Evolutionary conservation across 2,329 filamentous ascomycete genomes (phyloP).

Genomic region (Ophiostoma sp.): DNA sequence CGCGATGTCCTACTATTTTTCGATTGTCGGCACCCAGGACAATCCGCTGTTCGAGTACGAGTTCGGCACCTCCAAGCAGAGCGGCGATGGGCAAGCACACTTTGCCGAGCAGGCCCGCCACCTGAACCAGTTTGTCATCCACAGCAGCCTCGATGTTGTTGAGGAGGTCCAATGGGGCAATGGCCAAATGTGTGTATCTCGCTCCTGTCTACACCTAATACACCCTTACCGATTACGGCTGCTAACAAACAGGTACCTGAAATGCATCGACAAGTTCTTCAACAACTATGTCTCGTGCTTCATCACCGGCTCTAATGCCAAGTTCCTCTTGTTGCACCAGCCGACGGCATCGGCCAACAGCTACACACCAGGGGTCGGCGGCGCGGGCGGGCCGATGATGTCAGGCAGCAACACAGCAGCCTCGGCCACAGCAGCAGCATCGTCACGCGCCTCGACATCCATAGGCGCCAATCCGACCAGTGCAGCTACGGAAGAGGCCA

Average conservation of each 20-base stretch:
- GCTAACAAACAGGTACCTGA: slow-evolving; percentile 66
- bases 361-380: slow-evolving; percentile 25
- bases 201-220: background rate
- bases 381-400: slow-evolving; percentile 14
- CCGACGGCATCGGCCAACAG: slow-evolving; percentile 40
- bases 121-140: slow-evolving; percentile 96
- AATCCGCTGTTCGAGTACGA: slow-evolving; percentile 95
- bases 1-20: slow-evolving; percentile 95
- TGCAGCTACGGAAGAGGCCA: slow-evolving; percentile 88
- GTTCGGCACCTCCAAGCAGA: slow-evolving; percentile 93
- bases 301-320: slow-evolving; percentile 84
- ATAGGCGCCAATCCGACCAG: slow-evolving; percentile 79
- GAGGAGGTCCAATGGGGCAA: slow-evolving; percentile 94
- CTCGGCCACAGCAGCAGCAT: slow-evolving; percentile 29
- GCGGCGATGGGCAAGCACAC: slow-evolving; percentile 84
- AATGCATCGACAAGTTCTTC: slow-evolving; percentile 94
- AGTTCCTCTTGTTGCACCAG: slow-evolving; percentile 90
- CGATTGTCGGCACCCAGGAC: slow-evolving; percentile 90
- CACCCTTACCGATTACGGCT: background rate
- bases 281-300: slow-evolving; percentile 94
- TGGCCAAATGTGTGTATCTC: slow-evolving; percentile 63
- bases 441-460: slow-evolving; percentile 58
- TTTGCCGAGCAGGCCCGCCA: slow-evolving; percentile 85
- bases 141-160: slow-evolving; percentile 88
- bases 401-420: slow-evolving; percentile 18